phyloP scores from a whole-genome alignment of 441 rosid genomes.

The Mallotus repandus region DNA sequence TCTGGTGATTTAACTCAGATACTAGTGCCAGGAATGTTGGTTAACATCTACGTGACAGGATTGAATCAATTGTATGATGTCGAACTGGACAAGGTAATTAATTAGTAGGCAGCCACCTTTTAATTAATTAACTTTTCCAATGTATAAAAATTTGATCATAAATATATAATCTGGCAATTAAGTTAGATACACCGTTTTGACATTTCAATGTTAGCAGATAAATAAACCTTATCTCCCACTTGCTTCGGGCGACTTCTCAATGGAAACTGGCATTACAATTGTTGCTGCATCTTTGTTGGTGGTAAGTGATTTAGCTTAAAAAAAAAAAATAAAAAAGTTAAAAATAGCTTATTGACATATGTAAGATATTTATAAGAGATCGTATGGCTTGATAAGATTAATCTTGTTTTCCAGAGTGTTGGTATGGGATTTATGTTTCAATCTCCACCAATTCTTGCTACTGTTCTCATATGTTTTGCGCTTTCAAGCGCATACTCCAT shows the following conservation, averaged over 20 bases:
- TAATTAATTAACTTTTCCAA: too few species aligned
- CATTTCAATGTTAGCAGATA: constrained; percentile 14
- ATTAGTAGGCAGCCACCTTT: too few species aligned
- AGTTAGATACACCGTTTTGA: not conserved
- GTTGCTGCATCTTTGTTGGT: constrained; percentile 24
- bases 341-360: not conserved
- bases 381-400: not conserved
- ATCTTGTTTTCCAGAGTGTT: constrained; percentile 23
- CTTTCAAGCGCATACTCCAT: constrained; percentile 38
- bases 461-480: constrained; percentile 26
- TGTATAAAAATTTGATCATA: too few species aligned
- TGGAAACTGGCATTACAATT: constrained; percentile 28
- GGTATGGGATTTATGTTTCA: constrained; percentile 28
- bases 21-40: constrained; percentile 28
- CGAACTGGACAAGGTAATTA: constrained; percentile 34
- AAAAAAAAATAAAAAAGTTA: not conserved
- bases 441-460: constrained; percentile 31
- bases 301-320: constrained; percentile 13
- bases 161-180: too few species aligned
- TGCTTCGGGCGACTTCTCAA: constrained; percentile 34
- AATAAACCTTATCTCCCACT: constrained; percentile 40
- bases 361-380: not conserved
- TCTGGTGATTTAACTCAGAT: constrained; percentile 22
- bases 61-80: constrained; percentile 37
- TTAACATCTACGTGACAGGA: constrained; percentile 40